phyloP scores from a whole-genome alignment of 345 rosid species.

The Eucalyptus erythrocorys region DNA sequence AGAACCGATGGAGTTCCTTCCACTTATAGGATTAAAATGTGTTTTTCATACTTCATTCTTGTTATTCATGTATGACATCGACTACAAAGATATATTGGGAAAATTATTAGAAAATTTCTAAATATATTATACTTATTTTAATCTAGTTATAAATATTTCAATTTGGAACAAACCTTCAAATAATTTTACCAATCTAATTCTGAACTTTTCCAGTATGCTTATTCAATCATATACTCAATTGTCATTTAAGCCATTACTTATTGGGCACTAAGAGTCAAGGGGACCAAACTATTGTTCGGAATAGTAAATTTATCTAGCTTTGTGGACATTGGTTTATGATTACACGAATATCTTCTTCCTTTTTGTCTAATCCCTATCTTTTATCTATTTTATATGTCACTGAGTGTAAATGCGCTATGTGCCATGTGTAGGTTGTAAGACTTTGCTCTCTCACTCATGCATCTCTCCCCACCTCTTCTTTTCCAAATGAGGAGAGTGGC shows the following conservation, averaged over 20 bases:
- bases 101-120: too few species aligned
- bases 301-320: neutral
- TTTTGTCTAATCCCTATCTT: too few species aligned
- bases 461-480: too few species aligned
- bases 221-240: neutral
- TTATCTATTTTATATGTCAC: too few species aligned
- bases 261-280: neutral
- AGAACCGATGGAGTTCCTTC: neutral
- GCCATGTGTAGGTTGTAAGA: too few species aligned
- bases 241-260: neutral
- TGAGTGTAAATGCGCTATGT: too few species aligned
- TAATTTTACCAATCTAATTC: neutral
- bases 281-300: neutral
- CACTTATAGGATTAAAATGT: neutral
- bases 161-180: too few species aligned
- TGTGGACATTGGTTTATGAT: neutral
- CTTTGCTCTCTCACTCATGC: too few species aligned
- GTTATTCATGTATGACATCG: neutral
- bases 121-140: too few species aligned
- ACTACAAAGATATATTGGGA: neutral
- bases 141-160: too few species aligned
- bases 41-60: neutral
- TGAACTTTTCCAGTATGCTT: too few species aligned
- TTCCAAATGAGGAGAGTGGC: too few species aligned
- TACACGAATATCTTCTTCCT: neutral